These are phyloP conservation scores for Debaryomyces robertsiae DNA, from an alignment of 1,139 yeast species.

Conservation along the genomic window DNA sequence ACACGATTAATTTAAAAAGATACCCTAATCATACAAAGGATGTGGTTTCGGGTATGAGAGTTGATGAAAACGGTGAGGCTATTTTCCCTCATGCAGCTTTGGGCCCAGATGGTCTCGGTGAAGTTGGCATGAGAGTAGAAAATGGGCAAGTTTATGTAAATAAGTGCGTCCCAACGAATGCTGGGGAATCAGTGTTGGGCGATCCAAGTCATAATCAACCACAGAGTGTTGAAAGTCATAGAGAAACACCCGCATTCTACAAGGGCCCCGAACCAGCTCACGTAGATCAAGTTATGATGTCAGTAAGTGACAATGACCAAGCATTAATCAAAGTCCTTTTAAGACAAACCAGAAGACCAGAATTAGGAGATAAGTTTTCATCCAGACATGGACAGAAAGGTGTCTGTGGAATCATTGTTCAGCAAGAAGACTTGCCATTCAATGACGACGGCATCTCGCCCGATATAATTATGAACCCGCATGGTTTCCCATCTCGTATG, in stretches of 20 bases:
- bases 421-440: slow-evolving; percentile 95
- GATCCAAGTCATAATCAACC: slow-evolving; percentile 21
- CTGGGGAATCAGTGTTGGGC: slow-evolving; percentile 70
- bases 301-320: slow-evolving; percentile 93
- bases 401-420: slow-evolving; percentile 96
- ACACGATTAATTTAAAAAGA: slow-evolving; percentile 83
- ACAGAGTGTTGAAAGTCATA: slow-evolving; percentile 56
- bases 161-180: slow-evolving; percentile 87
- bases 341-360: slow-evolving; percentile 97
- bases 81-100: slow-evolving; percentile 83
- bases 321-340: slow-evolving; percentile 88
- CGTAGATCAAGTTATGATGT: slow-evolving; percentile 97
- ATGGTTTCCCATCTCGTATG: slow-evolving; percentile 99
- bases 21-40: slow-evolving; percentile 95
- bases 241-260: slow-evolving; percentile 90
- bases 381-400: slow-evolving; percentile 99
- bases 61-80: slow-evolving; percentile 76
- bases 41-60: slow-evolving; percentile 87
- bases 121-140: slow-evolving; percentile 87
- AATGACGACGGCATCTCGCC: slow-evolving; percentile 89
- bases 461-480: slow-evolving; percentile 98
- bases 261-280: slow-evolving; percentile 95
- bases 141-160: slow-evolving; percentile 94
- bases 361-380: slow-evolving; percentile 94
- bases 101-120: slow-evolving; percentile 96